These are phyloP conservation scores for Boletus mariae DNA, from an alignment of 1,284 basidiomycete species.

Conservation along the genomic window DNA sequence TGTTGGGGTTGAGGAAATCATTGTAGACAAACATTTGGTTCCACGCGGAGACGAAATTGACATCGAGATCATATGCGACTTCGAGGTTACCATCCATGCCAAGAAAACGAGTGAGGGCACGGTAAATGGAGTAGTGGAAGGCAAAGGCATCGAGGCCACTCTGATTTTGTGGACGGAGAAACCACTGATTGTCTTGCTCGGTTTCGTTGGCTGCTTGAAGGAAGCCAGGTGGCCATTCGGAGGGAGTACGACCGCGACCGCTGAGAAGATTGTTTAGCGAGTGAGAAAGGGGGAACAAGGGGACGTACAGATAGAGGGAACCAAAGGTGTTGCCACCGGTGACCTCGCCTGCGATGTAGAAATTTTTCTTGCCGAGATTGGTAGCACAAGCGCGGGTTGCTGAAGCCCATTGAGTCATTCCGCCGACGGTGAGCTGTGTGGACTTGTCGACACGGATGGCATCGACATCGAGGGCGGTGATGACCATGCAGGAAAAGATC, in stretches of 20 bases:
- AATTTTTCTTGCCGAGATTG: slow-evolving; percentile 74
- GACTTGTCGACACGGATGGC: slow-evolving; percentile 93
- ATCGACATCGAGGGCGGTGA: slow-evolving; percentile 84
- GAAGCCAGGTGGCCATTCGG: slow-evolving; percentile 62
- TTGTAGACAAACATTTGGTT: slow-evolving; percentile 85
- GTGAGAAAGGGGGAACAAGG: background rate
- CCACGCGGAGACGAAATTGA: slow-evolving; percentile 84
- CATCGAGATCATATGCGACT: slow-evolving; percentile 78
- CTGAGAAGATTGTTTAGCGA: slow-evolving; percentile 34
- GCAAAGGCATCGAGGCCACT: slow-evolving; percentile 75
- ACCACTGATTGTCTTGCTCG: slow-evolving; percentile 61
- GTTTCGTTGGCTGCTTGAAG: slow-evolving; percentile 66
- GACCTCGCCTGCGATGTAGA: slow-evolving; percentile 87
- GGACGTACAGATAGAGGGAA: slow-evolving; percentile 72
- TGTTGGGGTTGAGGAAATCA: slow-evolving; percentile 76
- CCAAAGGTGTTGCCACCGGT: slow-evolving; percentile 93
- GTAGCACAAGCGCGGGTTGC: slow-evolving; percentile 71
- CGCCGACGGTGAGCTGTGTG: slow-evolving; percentile 84
- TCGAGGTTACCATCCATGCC: slow-evolving; percentile 91
- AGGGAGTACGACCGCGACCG: slow-evolving; percentile 81
- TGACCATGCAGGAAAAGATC: slow-evolving; percentile 78
- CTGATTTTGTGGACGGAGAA: slow-evolving; percentile 63
- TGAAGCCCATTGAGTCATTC: slow-evolving; percentile 72
- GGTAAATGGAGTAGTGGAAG: slow-evolving; percentile 92
- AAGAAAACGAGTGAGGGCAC: slow-evolving; percentile 76